Base-by-base conservation (phyloP, 345 rosid species). In the Microthlaspi erraticum region DNA sequence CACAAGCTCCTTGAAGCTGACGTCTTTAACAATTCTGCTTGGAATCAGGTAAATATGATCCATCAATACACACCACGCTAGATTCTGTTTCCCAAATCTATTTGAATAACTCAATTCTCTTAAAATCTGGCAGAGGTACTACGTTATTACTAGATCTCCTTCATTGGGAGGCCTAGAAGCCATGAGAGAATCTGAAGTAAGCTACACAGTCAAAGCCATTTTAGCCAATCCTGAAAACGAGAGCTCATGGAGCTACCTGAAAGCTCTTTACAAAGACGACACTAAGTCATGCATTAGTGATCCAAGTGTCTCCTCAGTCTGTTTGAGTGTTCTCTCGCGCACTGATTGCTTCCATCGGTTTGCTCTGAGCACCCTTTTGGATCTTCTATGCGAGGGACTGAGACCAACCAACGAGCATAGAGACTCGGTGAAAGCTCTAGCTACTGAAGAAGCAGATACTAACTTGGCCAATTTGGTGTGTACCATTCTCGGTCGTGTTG, bases 171-270 rank as follows among this genome's bases (percentile, higher is more conserved):
- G 93, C 71, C 75, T 85, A 23, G 66, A 72, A 66, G 88, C 87
- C 70, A 80, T 83, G 87, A 86, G 93, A 78, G 86, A 78, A 42
- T 83, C 95, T 17, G 97, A 93, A 88, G 91, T 85, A 42, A 82
- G 72, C 57, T 93, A 81, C 77, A 78, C 91, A 19, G 58, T 82
- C 17, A 75, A 86, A 57, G 90, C 95, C 60, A 86, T 93, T 54
- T 9, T 81, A 45, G 50, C 64, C 5, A 73, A 78, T 68, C 93
- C 96, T 0, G 88, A 80, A 48, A 94, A 94, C 10, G 97, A 91
- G 82, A 86, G 97, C 70, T 87, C 95, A 7, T 91, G 97, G 96
- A 79, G 96, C 60, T 94, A 89, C 86, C 89, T 85, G 20, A 81
- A 83, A 42, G 93, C 95, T 33, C 96, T 91, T 59, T 91, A 89